A percentile compares a stretch with the other conserved stretches of the same genome.
phyloP scores from a whole-genome alignment of 495 filamentous ascomycete genomes.

The Hypoxylon crocopeplum region DNA sequence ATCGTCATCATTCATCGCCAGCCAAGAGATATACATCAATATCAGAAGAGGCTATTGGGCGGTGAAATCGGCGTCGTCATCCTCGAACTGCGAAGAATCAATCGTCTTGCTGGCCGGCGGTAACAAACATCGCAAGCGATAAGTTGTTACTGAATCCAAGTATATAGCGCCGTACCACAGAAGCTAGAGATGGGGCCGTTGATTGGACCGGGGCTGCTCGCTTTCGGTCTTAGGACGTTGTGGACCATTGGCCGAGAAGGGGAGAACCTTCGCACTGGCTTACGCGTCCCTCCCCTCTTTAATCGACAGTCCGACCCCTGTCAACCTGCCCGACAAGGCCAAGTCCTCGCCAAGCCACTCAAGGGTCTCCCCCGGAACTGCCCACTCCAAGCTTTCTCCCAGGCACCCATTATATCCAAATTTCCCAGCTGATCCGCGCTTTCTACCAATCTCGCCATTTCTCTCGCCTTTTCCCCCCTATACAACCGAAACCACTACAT shows the following conservation, averaged over 20 bases:
- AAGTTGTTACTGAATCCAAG: background rate
- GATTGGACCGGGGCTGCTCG: conserved; percentile 13
- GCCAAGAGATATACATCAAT: conserved; percentile 13
- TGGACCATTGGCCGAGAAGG: conserved; percentile 26
- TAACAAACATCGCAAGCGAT: background rate
- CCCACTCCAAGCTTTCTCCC: conserved; percentile 9
- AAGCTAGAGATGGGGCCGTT: background rate
- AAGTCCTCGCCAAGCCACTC: conserved; percentile 40
- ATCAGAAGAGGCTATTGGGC: conserved; percentile 24
- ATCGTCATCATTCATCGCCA: conserved; percentile 34
- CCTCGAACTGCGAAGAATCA: conserved; percentile 10
- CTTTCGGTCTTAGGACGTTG: conserved; percentile 28
- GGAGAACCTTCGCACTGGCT: conserved; percentile 41
- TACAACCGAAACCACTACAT: conserved; percentile 7
- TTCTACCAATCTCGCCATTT: conserved; percentile 26
- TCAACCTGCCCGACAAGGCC: conserved; percentile 38
- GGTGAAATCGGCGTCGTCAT: conserved; percentile 32
- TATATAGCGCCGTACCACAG: conserved; percentile 6
- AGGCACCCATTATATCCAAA: conserved; percentile 46
- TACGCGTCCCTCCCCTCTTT: conserved; percentile 50
- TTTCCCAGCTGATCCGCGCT: conserved; percentile 36
- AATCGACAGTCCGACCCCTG: conserved; percentile 40
- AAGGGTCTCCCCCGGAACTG: conserved; percentile 5
- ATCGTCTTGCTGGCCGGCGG: conserved; percentile 2
- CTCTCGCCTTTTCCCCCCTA: conserved; percentile 11